Percentiles rank a stretch among this genome's conserved stretches.
These are phyloP conservation scores for Cutaneotrichosporon sp. DNA, from an alignment of 1,284 basidiomycete genomes.

Conservation along the genomic window DNA sequence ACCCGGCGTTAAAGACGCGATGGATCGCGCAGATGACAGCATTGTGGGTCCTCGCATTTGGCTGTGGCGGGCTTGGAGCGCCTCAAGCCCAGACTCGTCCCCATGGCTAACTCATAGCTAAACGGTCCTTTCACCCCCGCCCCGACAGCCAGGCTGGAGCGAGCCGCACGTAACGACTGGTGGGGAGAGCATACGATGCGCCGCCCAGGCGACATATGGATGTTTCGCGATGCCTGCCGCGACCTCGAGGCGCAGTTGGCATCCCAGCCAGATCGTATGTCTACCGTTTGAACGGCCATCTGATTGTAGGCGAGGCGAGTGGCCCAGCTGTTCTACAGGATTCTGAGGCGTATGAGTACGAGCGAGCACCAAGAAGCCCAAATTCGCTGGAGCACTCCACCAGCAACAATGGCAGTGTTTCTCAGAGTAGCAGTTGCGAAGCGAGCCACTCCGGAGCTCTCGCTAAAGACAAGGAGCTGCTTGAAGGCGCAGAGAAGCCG, in stretches of 20 bases:
- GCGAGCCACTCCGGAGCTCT: too few species aligned
- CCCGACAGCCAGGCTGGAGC: conserved; percentile 14
- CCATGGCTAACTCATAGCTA: background rate
- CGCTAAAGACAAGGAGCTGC: too few species aligned
- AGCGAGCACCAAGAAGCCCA: too few species aligned
- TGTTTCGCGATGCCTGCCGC: conserved; percentile 1
- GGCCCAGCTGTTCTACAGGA: too few species aligned
- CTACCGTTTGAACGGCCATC: too few species aligned
- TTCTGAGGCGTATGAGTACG: too few species aligned
- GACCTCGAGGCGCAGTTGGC: background rate
- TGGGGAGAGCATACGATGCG: conserved; percentile 13
- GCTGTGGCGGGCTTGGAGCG: background rate
- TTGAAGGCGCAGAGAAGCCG: too few species aligned
- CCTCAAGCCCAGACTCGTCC: too few species aligned
- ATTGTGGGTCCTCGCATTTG: background rate
- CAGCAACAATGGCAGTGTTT: too few species aligned
- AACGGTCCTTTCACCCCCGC: conserved; percentile 3
- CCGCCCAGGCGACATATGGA: conserved; percentile 4
- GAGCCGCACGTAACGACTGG: conserved; percentile 12
- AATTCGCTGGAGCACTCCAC: too few species aligned
- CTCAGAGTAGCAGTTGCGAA: too few species aligned
- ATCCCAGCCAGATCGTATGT: background rate
- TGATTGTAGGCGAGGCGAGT: too few species aligned
- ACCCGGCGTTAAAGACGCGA: conserved; percentile 12
- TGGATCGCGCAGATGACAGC: conserved; percentile 1